phyloP scores from a whole-genome alignment of 768 basidiomycete genomes.

The Leucocoprinus sp. region DNA sequence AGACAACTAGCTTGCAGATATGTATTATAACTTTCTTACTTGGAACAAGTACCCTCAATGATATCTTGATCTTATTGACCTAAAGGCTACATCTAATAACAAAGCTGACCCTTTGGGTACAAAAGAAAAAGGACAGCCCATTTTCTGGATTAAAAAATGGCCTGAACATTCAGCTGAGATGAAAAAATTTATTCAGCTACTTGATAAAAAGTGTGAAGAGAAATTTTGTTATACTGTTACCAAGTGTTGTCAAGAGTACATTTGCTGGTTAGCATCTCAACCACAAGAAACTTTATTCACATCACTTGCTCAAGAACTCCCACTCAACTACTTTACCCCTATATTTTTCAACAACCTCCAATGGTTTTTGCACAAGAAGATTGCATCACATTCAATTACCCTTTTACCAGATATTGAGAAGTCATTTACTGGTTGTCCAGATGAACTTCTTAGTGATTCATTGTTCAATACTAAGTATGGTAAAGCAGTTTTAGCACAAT shows the following conservation, averaged over 20 bases:
- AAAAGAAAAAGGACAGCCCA: background rate
- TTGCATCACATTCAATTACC: background rate
- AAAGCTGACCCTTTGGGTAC: constrained; percentile 12
- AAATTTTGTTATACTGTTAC: too few species aligned
- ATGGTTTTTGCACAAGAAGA: background rate
- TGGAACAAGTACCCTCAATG: constrained; percentile 2
- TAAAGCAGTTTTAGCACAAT: background rate
- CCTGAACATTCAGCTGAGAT: too few species aligned
- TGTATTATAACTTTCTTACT: constrained; percentile 5
- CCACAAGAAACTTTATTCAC: too few species aligned
- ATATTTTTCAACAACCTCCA: background rate
- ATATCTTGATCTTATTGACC: constrained; percentile 5
- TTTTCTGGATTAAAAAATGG: constrained; percentile 6
- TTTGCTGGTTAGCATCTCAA: too few species aligned
- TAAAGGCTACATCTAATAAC: constrained; percentile 16
- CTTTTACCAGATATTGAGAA: background rate
- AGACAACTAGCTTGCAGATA: background rate
- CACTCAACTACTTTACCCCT: background rate
- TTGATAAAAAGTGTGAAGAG: too few species aligned
- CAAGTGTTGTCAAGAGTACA: too few species aligned
- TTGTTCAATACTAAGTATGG: background rate
- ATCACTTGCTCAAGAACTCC: too few species aligned
- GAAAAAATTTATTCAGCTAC: too few species aligned
- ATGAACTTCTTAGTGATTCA: background rate
- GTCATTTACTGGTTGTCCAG: background rate